Percentiles rank a stretch among this genome's conserved stretches.
Conservation (phyloP, 73 alveolate genomes). For the Paramecium tetraurelia region DNA sequence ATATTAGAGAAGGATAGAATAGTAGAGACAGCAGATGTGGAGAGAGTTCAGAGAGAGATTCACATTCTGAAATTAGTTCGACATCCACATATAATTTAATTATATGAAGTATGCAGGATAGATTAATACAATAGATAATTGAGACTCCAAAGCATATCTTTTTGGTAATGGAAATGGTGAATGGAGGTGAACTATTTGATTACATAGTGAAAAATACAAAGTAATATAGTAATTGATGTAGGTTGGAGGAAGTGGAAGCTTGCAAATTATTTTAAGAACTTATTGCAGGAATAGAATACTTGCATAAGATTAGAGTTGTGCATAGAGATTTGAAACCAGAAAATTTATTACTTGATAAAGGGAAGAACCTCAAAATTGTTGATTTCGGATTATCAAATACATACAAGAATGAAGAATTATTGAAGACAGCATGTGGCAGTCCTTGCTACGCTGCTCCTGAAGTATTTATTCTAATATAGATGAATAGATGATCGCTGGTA, state of each 20-base stretch:
- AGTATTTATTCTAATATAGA: neutral
- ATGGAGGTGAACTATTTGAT: conserved; percentile 58
- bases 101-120: conserved; percentile 64
- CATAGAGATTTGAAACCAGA: conserved; percentile 97
- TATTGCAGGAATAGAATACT: conserved; percentile 90
- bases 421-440: conserved; percentile 84
- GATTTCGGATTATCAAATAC: conserved; percentile 95
- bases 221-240: conserved; percentile 39
- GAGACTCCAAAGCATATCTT: conserved; percentile 63
- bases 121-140: conserved; percentile 39
- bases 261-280: conserved; percentile 88
- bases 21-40: conserved; percentile 85
- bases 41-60: conserved; percentile 88
- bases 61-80: conserved; percentile 80
- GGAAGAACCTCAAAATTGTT: conserved; percentile 88
- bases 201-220: conserved; percentile 46
- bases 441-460: conserved; percentile 26
- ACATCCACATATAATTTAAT: conserved; percentile 77
- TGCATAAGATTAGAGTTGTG: conserved; percentile 84
- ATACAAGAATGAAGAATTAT: conserved; percentile 81
- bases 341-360: conserved; percentile 83
- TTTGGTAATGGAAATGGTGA: conserved; percentile 54
- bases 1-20: conserved; percentile 89
- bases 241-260: conserved; percentile 90
- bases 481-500: conserved; percentile 89